phyloP scores from a whole-genome alignment of 805 yeast species.

The Candida koratica region DNA sequence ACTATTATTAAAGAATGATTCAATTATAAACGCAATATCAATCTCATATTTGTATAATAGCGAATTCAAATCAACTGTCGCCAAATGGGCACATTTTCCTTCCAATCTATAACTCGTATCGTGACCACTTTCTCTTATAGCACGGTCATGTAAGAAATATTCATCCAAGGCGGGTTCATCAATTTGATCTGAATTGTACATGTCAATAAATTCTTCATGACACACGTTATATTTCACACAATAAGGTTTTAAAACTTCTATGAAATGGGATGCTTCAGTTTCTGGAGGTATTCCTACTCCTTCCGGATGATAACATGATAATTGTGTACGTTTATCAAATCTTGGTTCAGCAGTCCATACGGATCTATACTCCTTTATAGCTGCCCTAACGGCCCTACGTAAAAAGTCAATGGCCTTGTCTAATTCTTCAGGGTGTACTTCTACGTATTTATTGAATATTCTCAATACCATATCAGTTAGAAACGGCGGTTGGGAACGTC shows the following conservation, averaged over 20 bases:
- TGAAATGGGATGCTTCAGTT: constrained; percentile 87
- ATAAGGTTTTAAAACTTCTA: constrained; percentile 63
- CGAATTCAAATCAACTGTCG: constrained; percentile 86
- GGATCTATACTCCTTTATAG: constrained; percentile 77
- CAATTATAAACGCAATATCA: constrained; percentile 70
- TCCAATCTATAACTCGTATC: constrained; percentile 90
- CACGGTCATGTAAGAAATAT: constrained; percentile 87
- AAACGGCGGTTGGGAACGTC: constrained; percentile 96
- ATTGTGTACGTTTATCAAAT: constrained; percentile 64
- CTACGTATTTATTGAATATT: constrained; percentile 58
- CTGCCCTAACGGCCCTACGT: constrained; percentile 62
- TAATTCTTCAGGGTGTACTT: constrained; percentile 33
- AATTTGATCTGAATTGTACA: constrained; percentile 63
- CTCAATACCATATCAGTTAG: constrained; percentile 85
- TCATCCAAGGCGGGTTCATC: constrained; percentile 81
- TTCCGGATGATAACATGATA: constrained; percentile 86
- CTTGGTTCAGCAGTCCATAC: constrained; percentile 83
- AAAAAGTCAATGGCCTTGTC: constrained; percentile 55
- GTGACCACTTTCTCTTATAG: constrained; percentile 94
- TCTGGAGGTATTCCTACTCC: constrained; percentile 97
- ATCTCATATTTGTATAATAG: constrained; percentile 83
- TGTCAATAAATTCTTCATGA: constrained; percentile 58
- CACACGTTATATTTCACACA: constrained; percentile 55
- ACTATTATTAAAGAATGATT: constrained; percentile 50
- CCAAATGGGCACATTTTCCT: constrained; percentile 83